Evolutionary conservation across 2,329 filamentous ascomycete species (phyloP).

Genomic region (Ceratocystis ficicola): DNA sequence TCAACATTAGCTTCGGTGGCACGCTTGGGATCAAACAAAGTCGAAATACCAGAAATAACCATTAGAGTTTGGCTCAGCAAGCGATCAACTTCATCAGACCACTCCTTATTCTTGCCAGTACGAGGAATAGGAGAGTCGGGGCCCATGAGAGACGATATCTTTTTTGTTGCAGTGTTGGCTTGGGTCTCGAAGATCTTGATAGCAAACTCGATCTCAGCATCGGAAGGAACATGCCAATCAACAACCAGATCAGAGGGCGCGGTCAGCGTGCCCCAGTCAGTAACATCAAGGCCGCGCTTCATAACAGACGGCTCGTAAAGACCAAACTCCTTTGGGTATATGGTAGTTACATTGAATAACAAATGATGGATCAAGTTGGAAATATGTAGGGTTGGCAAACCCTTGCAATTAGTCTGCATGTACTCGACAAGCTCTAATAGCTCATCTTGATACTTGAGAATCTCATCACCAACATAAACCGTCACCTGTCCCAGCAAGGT

Average conservation of each 20-base stretch:
- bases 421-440: constrained; percentile 84
- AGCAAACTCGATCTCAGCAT: constrained; percentile 75
- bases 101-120: constrained; percentile 93
- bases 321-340: constrained; percentile 80
- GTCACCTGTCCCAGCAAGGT: constrained; percentile 97
- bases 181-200: constrained; percentile 81
- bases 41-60: constrained; percentile 80
- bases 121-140: constrained; percentile 71
- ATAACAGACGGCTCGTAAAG: constrained; percentile 73
- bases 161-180: constrained; percentile 59
- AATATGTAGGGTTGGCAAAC: constrained; percentile 86
- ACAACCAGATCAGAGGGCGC: constrained; percentile 66
- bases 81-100: constrained; percentile 91
- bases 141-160: constrained; percentile 67
- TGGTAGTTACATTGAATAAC: constrained; percentile 84
- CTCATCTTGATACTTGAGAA: constrained; percentile 78
- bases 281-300: constrained; percentile 56
- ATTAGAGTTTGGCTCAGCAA: constrained; percentile 78
- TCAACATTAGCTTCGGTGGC: constrained; percentile 42
- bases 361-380: constrained; percentile 97
- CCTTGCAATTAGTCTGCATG: constrained; percentile 93
- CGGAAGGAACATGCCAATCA: constrained; percentile 77
- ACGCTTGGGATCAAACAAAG: constrained; percentile 71
- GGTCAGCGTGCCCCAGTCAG: constrained; percentile 75
- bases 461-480: constrained; percentile 83